A percentile compares a stretch with the other conserved stretches of the same genome.
Evolutionary conservation across 2,329 filamentous ascomycete species (phyloP).

Genomic region (Penicillium palitans): DNA sequence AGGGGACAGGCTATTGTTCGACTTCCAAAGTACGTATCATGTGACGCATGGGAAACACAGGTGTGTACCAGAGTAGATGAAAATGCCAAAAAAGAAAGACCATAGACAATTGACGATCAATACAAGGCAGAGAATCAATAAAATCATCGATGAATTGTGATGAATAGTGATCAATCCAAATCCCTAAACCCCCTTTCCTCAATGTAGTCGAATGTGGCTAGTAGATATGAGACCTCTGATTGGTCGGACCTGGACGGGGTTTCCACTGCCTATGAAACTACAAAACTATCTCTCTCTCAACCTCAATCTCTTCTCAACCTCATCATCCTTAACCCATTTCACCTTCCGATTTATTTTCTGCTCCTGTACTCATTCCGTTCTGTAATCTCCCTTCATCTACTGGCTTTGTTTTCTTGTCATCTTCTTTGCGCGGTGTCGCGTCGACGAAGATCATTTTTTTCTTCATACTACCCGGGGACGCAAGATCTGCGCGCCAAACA

Average conservation of each 20-base stretch:
- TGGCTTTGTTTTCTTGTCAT: slow-evolving; percentile 14
- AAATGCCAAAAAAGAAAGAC: background rate
- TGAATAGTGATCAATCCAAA: background rate
- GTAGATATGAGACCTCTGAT: slow-evolving; percentile 10
- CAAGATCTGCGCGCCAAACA: slow-evolving; percentile 14
- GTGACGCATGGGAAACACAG: background rate
- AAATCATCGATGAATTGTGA: background rate
- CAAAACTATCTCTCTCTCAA: slow-evolving; percentile 30
- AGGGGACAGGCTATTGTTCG: background rate
- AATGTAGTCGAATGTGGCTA: slow-evolving; percentile 12
- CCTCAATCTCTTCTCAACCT: slow-evolving; percentile 14
- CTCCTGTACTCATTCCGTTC: slow-evolving; percentile 3
- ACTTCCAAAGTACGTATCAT: slow-evolving; percentile 5
- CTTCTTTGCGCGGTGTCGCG: slow-evolving; percentile 13
- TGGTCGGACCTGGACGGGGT: slow-evolving; percentile 9
- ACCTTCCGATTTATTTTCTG: slow-evolving; percentile 5
- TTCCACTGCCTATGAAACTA: slow-evolving; percentile 20
- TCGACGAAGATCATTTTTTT: slow-evolving; percentile 15
- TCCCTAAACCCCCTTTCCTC: slow-evolving; percentile 10
- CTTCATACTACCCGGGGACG: slow-evolving; percentile 13
- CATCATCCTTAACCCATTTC: slow-evolving; percentile 9
- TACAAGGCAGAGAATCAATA: background rate
- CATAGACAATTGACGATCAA: background rate
- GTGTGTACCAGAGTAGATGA: background rate
- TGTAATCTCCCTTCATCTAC: background rate